Conservation (phyloP, 331 rosid genomes). For the Rhamnella rubrinervis region DNA sequence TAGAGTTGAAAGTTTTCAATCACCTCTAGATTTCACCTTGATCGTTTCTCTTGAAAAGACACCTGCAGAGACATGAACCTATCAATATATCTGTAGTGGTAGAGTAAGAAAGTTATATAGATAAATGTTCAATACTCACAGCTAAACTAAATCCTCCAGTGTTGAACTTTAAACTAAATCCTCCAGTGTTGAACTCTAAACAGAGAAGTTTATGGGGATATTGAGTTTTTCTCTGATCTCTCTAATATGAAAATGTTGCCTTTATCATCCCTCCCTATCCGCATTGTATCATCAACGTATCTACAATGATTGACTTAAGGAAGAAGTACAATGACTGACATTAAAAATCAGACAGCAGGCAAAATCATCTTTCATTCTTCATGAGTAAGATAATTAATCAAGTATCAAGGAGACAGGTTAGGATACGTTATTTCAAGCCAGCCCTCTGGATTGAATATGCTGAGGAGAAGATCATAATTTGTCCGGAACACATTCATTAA, state of each 20-base stretch:
- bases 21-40: no score
- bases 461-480: slow-evolving; percentile 68
- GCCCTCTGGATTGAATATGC: slow-evolving; percentile 88
- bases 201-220: no score
- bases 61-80: no score
- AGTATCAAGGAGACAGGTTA: neutral
- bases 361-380: neutral
- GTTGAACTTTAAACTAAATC: no score
- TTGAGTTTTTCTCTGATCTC: slow-evolving; percentile 39
- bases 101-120: no score
- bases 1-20: no score
- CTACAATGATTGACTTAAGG: slow-evolving; percentile 42
- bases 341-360: neutral
- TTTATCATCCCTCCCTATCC: slow-evolving; percentile 85
- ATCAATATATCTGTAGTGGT: no score
- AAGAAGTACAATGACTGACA: neutral
- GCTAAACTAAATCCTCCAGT: no score
- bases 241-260: slow-evolving; percentile 75
- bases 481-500: slow-evolving; percentile 72
- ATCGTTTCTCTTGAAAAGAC: no score
- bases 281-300: slow-evolving; percentile 69
- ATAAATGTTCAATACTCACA: no score
- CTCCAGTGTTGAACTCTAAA: no score
- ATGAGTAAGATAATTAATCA: neutral
- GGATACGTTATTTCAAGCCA: slow-evolving; percentile 98